phyloP scores from a whole-genome alignment of 768 basidiomycete genomes.

The Podaxis mareebaensis region DNA sequence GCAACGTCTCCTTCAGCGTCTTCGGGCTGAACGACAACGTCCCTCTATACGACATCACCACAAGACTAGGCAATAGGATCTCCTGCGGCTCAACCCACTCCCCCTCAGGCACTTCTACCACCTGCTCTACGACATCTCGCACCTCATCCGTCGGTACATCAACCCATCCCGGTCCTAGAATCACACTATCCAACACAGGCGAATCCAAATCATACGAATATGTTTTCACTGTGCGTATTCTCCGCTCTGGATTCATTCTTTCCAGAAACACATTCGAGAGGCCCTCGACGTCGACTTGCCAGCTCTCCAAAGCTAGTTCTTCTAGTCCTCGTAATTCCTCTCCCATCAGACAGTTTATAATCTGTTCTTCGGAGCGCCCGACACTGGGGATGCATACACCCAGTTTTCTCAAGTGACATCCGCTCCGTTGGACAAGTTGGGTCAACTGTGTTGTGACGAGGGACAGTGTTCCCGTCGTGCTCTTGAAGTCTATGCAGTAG shows the following conservation, averaged over 20 bases:
- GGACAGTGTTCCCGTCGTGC: slow-evolving; percentile 8
- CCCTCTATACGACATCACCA: slow-evolving; percentile 6
- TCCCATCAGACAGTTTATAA: slow-evolving; percentile 1
- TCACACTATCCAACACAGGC: background rate
- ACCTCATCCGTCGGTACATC: slow-evolving; percentile 12
- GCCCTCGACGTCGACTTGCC: slow-evolving; percentile 14
- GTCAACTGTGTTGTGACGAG: slow-evolving; percentile 6
- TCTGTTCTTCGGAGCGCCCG: slow-evolving; percentile 10
- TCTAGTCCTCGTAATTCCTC: background rate
- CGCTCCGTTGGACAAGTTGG: background rate
- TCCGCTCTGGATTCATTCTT: slow-evolving; percentile 15
- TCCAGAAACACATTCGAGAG: slow-evolving; percentile 13
- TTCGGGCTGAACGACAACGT: slow-evolving; percentile 5
- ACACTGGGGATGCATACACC: slow-evolving; percentile 11
- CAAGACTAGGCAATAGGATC: slow-evolving; percentile 9
- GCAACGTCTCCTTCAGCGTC: slow-evolving; percentile 2
- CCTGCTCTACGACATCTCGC: slow-evolving; percentile 1
- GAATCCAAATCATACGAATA: slow-evolving; percentile 10
- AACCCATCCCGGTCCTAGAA: background rate
- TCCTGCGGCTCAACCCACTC: slow-evolving; percentile 9
- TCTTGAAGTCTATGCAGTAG: slow-evolving; percentile 3
- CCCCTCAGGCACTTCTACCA: slow-evolving; percentile 4
- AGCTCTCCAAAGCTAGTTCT: slow-evolving; percentile 14
- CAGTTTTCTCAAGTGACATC: slow-evolving; percentile 1
- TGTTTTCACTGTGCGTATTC: slow-evolving; percentile 6